Evolutionary conservation across 495 filamentous ascomycete genomes (phyloP).

Genomic region (Penicillium crystallinum): DNA sequence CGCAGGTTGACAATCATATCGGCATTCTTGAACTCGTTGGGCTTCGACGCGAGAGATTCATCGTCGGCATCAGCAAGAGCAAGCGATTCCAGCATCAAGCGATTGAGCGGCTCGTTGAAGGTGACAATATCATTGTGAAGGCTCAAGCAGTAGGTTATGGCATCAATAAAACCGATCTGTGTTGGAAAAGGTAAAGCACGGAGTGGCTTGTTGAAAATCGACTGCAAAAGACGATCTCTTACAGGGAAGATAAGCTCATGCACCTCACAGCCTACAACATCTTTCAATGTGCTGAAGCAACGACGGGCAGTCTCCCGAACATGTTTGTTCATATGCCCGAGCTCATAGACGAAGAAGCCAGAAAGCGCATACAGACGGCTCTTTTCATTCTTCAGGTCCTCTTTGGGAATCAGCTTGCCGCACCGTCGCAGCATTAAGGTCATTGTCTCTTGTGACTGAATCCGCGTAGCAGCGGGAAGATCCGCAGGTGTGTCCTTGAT

Average conservation of each 20-base stretch:
- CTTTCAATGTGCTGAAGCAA: conserved; percentile 74
- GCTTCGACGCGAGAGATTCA: conserved; percentile 77
- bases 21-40: conserved; percentile 81
- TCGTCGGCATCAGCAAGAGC: conserved; percentile 91
- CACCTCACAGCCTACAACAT: conserved; percentile 67
- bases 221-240: conserved; percentile 75
- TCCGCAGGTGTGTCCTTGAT: conserved; percentile 96
- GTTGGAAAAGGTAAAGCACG: conserved; percentile 84
- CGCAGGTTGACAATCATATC: conserved; percentile 87
- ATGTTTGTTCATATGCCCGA: conserved; percentile 90
- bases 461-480: conserved; percentile 78
- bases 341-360: conserved; percentile 74
- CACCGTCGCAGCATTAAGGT: conserved; percentile 70
- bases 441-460: conserved; percentile 74
- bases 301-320: conserved; percentile 80
- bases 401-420: conserved; percentile 66
- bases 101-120: conserved; percentile 85
- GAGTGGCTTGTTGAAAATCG: conserved; percentile 92
- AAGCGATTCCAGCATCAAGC: conserved; percentile 85
- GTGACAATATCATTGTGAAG: conserved; percentile 79
- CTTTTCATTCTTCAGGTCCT: conserved; percentile 64
- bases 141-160: conserved; percentile 86
- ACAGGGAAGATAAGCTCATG: conserved; percentile 82
- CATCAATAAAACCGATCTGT: conserved; percentile 97
- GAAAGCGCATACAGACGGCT: conserved; percentile 69